Base-by-base conservation (phyloP, 331 rosid species). In the Pyrus hybrid region DNA sequence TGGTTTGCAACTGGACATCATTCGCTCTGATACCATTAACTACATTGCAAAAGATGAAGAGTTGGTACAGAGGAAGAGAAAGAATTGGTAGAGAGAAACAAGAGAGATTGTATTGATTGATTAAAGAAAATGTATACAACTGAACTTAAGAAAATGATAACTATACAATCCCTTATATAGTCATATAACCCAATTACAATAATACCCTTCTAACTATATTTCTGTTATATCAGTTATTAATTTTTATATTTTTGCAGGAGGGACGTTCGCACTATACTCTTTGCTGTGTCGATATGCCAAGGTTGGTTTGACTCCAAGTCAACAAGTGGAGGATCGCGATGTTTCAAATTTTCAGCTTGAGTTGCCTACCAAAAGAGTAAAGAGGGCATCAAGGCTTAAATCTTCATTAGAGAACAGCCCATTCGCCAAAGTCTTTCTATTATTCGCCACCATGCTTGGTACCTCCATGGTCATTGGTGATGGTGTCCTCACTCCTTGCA, bases 381-480 rank as follows among this genome's bases (percentile, higher is more conserved):
- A 77, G 63, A 75, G 80, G 53, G 96, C 97, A 12, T 86, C 91
- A 0, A 65, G 33, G 76, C 56, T 92, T 21, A 85, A 84, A 56
- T 82, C 85, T 2, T 76, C 5, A 49, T 73, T 92, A 5, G 96
- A 92, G 76, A 85, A 79, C 1, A 86, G 83, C 68, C 67, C 41
- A 11, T 80, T 63, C 1, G 79, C 86, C 54, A 92, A 88, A 68
- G 4, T 53, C 22, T 82, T 87, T 74, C 80, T 92, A 10, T 76
- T 92, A 32, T 81, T 87, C 26, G 78, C 85, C 17, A 92, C 97
- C 49, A 80, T 92, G 91, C 91, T 90, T 6, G 93, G 96, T 10
- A 92, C 97, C 32, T 85, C 93, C 71, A 90, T 92, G 96, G 96
- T 92, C 29, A 91, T 91, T 16, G 97, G 97, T 4, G 93, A 92